Percentiles rank a stretch among this genome's conserved stretches.
phyloP scores from a whole-genome alignment of 257 asterid genomes.

The Capsicum pubescens region DNA sequence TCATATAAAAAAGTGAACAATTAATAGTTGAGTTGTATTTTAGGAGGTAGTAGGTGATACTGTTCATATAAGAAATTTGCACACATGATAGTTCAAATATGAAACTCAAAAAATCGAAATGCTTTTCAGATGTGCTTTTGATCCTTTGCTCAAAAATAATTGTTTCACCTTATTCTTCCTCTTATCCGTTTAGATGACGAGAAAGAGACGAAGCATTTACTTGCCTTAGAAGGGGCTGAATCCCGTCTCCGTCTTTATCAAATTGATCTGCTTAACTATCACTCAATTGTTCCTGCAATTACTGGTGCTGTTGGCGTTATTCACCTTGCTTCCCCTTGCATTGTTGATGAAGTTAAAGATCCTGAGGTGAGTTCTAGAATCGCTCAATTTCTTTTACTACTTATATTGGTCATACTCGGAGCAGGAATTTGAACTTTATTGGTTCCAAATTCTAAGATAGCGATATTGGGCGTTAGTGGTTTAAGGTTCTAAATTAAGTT shows the following conservation, averaged over 20 bases:
- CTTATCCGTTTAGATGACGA: conserved; percentile 55
- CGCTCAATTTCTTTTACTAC: not conserved
- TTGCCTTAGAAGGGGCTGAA: conserved; percentile 67
- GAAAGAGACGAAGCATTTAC: conserved; percentile 78
- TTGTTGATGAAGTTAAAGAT: conserved; percentile 59
- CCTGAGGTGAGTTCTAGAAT: conserved; percentile 59
- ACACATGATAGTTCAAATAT: too few species aligned
- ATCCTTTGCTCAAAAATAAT: too few species aligned
- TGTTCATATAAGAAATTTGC: too few species aligned
- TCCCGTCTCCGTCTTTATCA: conserved; percentile 73
- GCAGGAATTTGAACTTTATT: not conserved
- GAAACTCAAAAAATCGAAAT: too few species aligned
- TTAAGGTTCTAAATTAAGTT: not conserved
- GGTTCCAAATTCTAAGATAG: not conserved
- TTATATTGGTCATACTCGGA: fast-evolving
- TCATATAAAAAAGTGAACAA: too few species aligned
- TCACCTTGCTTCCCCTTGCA: conserved; percentile 84
- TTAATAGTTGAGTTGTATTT: too few species aligned
- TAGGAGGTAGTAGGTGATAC: too few species aligned
- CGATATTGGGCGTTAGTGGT: not conserved
- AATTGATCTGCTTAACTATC: conserved; percentile 71
- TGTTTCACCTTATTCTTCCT: too few species aligned
- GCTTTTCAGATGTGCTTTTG: too few species aligned
- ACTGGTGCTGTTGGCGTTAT: conserved; percentile 67
- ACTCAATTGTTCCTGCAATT: conserved; percentile 64